Evolutionary conservation across 192 early-diverging fungal genomes (phyloP), one percentile per base, ranked within the genome.

Genomic region (Backusella parvicylindrica): DNA sequence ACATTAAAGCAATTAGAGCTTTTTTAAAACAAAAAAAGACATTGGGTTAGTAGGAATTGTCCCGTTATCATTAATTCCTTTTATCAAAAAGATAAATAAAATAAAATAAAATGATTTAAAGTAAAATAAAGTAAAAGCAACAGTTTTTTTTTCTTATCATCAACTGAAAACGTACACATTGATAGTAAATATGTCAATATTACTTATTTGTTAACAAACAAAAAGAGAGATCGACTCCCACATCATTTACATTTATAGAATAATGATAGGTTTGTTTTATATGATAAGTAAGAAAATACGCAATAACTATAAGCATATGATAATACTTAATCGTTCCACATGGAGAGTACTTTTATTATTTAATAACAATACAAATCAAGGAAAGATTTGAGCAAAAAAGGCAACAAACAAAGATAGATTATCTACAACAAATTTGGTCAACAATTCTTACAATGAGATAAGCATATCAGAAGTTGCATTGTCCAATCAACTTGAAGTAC

Each of bases 1-100:
- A 91, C 77, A 90, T 86, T 64, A 70, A 70, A 41, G 40, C 38
- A 30, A 18, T 70, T 47, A 30, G 41, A 47, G 13, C 1, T 23
- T 38, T 68, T n/a, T 68, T 67, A 21, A 3, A 35, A 8, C 7
- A 67, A n/a, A 21, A 65, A 33, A 18, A 12, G 12, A 33, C 9
- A 36, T 33, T 66, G 26, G 53, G 3, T 13, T 3, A 28, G 12
- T 60, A 26, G 18, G 5, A 43, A 43, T 43, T n/a, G 43, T 47
- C 6, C 16, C 16, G 43, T 47, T 47, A 47, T 47, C 53, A 1
- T 13, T 60, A 6, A 6, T 13, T 60, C 8, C 21, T 11, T 60
- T 26, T 4, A n/a, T 2, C 21, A n/a, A n/a, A 47, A 47, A 47
- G 43, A 47, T 47, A 47, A n/a, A n/a, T n/a, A 47, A 47, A 18